phyloP scores from a whole-genome alignment of 768 basidiomycete species.

The Serendipita indica region DNA sequence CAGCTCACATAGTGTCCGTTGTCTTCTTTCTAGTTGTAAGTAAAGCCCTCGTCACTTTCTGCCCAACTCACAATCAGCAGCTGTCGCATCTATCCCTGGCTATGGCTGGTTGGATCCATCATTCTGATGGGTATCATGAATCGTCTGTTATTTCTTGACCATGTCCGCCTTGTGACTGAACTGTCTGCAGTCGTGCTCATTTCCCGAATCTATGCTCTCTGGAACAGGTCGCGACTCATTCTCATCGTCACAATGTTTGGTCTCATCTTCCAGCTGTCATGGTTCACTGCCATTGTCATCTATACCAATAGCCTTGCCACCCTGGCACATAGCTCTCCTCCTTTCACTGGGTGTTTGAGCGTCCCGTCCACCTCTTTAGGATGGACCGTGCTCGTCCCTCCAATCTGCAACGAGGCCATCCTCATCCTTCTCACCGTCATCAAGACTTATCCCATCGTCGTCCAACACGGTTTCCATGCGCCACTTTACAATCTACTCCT shows the following conservation, averaged over 20 bases:
- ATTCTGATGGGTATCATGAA: background rate
- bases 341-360: background rate
- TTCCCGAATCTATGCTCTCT: background rate
- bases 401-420: background rate
- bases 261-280: too few relatives aligned
- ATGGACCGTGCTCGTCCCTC: background rate
- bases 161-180: background rate
- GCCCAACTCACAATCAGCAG: too few relatives aligned
- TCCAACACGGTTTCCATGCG: background rate
- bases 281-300: background rate
- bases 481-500: constrained; percentile 1
- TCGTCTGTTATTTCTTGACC: background rate
- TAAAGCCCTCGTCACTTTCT: background rate
- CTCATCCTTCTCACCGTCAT: background rate
- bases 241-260: background rate
- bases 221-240: background rate
- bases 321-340: background rate
- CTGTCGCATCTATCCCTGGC: background rate
- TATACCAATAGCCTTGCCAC: background rate
- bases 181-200: constrained; percentile 2
- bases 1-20: background rate
- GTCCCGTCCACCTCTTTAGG: background rate
- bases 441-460: background rate
- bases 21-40: background rate
- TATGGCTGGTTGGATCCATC: background rate